Evolutionary conservation across 1,284 basidiomycete genomes (phyloP), one percentile per base, ranked within the genome.

Genomic region (Boletus smithii): DNA sequence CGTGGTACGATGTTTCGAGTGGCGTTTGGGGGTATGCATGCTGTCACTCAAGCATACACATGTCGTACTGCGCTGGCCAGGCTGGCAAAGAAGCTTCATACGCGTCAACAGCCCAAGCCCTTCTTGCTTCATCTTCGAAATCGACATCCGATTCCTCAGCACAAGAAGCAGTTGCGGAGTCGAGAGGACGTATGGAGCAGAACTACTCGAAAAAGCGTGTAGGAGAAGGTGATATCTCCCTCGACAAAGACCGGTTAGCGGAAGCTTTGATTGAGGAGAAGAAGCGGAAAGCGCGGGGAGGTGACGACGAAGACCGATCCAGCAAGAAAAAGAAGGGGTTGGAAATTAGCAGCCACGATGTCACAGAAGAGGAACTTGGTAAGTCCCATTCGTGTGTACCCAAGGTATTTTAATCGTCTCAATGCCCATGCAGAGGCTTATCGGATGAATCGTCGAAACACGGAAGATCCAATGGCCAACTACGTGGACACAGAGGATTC

Each of bases 301-400:
- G 77, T 46, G 81, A 79, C 23, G 80, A 79, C 4, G 76, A 80
- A 13, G 80, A 80, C 35, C 70, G 77, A 46, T 73, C 69, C 48
- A 78, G 75, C 42, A 85, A 85, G 68, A 83, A 81, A 63, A 73
- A 69, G 60, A 84, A 77, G 64, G 73, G 69, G 2, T 51, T 68
- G 26, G 73, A 69, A 50, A 66, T 69, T 23, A 67, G 73, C 46
- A 78, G 71, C 56, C 79, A 77, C 59, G 91, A 94, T 39, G 89
- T 97, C 22, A 88, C 91, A 2, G 92, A 97, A 69, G 94, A 95
- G 65, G 85, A 97, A 63, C 80, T 97, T 50, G 93, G 89, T 90
- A 63, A 53, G 88, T 43, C 29, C 65, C 29, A 34, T 46, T 48
- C 42, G 22, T 35, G 44, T 40, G 49, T 31, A 6, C 33, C 13